phyloP scores from a whole-genome alignment of 208 protist species.

The Ichthyophonus hoferi region DNA sequence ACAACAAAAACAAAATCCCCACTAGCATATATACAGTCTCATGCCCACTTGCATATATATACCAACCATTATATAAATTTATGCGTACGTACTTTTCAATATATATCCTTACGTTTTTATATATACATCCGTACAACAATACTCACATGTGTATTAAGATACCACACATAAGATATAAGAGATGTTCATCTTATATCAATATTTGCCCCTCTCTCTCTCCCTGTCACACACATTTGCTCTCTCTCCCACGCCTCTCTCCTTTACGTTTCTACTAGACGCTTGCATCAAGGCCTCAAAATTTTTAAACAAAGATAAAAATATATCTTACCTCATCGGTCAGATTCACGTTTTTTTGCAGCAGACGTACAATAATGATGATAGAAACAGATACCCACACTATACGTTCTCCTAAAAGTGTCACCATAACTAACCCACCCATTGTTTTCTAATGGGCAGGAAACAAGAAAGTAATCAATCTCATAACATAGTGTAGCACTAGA shows the following conservation, averaged over 20 bases:
- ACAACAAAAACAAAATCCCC: no score
- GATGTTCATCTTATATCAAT: background rate
- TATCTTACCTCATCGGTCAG: background rate
- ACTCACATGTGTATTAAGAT: background rate
- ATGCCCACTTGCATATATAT: no score
- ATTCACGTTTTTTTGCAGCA: background rate
- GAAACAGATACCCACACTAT: background rate
- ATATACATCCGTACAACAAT: background rate
- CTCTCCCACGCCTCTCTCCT: no score
- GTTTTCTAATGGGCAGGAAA: background rate
- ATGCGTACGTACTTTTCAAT: no score
- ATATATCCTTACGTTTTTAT: no score
- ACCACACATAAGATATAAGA: background rate
- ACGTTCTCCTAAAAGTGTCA: background rate
- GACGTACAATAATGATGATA: background rate
- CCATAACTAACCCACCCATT: background rate
- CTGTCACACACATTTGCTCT: no score
- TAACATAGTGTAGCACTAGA: background rate
- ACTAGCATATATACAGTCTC: no score
- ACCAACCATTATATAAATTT: no score
- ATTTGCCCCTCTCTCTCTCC: no score
- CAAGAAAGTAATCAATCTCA: background rate
- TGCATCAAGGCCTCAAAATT: background rate
- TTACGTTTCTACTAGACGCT: background rate
- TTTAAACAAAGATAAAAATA: background rate